A percentile compares a stretch with the other conserved stretches of the same genome.
These are phyloP conservation scores for Sextonia rubra DNA, from an alignment of 164 flowering plant genomes.

Conservation along the genomic window DNA sequence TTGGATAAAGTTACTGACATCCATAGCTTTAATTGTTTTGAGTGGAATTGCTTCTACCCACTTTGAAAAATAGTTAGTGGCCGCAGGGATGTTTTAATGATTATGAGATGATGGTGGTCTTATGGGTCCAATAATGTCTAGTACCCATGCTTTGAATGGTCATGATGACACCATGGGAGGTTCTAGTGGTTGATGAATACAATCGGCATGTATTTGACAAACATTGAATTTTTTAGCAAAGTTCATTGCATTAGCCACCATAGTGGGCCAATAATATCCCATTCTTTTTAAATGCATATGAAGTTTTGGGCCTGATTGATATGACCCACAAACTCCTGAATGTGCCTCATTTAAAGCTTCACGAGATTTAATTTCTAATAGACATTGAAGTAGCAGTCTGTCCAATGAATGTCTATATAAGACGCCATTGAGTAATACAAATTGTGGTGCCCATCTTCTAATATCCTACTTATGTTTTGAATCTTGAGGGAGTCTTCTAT, in stretches of 20 bases:
- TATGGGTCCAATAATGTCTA: background rate
- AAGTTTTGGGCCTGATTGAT: background rate
- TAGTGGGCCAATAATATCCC: conserved; percentile 1
- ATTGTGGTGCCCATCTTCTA: background rate
- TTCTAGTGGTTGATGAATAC: background rate
- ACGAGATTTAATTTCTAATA: no score
- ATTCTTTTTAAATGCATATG: background rate
- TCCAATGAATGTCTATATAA: no score
- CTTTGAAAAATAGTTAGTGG: background rate
- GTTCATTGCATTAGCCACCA: background rate
- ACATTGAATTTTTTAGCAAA: background rate
- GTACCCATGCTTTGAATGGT: background rate
- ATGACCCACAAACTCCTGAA: no score
- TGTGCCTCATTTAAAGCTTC: no score
- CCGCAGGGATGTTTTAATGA: no score
- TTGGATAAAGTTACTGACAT: background rate
- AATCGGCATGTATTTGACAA: conserved; percentile 1
- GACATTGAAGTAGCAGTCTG: no score
- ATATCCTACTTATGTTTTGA: no score
- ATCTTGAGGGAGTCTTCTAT: background rate
- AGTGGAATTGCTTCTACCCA: background rate
- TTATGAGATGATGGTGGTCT: background rate
- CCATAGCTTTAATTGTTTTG: background rate
- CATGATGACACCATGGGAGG: background rate
- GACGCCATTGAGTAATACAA: no score